phyloP scores from a whole-genome alignment of 306 rosid genomes.

The Lithocarpus polystachyus region DNA sequence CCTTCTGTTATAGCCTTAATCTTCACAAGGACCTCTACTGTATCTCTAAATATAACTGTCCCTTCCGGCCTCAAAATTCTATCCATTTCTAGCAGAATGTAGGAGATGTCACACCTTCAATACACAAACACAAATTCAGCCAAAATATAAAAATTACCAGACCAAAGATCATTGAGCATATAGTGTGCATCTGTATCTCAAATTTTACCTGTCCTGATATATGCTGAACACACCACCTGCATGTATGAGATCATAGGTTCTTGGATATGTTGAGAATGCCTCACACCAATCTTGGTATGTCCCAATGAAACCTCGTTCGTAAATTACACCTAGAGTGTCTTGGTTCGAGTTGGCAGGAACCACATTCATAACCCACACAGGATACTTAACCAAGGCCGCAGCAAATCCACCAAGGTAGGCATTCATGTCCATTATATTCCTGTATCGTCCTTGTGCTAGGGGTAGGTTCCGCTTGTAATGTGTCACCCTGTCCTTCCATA shows the following conservation, averaged over 20 bases:
- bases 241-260: constrained; percentile 93
- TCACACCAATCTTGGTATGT: constrained; percentile 95
- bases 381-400: constrained; percentile 55
- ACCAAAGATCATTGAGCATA: not conserved
- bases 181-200: not conserved
- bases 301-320: constrained; percentile 85
- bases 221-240: constrained; percentile 71
- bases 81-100: constrained; percentile 81
- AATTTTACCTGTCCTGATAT: constrained; percentile 77
- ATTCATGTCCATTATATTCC: constrained; percentile 92
- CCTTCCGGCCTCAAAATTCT: constrained; percentile 97
- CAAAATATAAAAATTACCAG: constrained; percentile 4
- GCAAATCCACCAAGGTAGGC: constrained; percentile 90
- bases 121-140: constrained; percentile 9
- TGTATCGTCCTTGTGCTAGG: constrained; percentile 53
- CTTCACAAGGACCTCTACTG: constrained; percentile 75
- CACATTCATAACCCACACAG: constrained; percentile 94
- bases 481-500: constrained; percentile 67
- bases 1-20: constrained; percentile 58
- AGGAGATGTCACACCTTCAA: constrained; percentile 72
- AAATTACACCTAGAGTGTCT: constrained; percentile 79
- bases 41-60: constrained; percentile 73
- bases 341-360: constrained; percentile 65
- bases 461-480: constrained; percentile 61
- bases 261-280: constrained; percentile 91